phyloP scores from a whole-genome alignment of 2,329 filamentous ascomycete species.

The Sporothrix schenckii region DNA sequence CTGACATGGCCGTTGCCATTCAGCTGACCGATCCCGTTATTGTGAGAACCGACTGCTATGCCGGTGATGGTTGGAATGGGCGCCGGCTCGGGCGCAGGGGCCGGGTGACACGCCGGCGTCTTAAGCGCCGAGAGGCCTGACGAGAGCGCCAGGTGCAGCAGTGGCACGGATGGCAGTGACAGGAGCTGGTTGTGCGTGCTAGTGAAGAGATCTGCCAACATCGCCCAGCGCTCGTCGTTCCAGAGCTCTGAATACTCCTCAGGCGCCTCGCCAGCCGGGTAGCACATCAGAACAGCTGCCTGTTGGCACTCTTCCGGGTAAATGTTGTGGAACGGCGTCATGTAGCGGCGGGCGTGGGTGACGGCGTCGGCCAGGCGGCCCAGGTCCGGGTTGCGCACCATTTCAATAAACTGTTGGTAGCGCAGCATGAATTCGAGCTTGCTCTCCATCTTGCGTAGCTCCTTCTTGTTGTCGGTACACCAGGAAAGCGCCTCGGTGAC shows the following conservation, averaged over 20 bases:
- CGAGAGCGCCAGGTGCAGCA: slow-evolving; percentile 87
- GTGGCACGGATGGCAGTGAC: slow-evolving; percentile 76
- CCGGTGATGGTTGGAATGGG: background rate
- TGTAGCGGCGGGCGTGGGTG: slow-evolving; percentile 77
- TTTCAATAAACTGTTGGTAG: slow-evolving; percentile 91
- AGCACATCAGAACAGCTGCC: slow-evolving; percentile 80
- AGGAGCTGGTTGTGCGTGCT: slow-evolving; percentile 85
- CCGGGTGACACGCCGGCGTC: slow-evolving; percentile 86
- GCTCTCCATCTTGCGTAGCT: slow-evolving; percentile 84
- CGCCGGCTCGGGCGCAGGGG: slow-evolving; percentile 34
- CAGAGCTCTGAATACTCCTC: slow-evolving; percentile 64
- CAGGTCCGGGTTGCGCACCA: slow-evolving; percentile 69
- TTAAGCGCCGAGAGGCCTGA: slow-evolving; percentile 93
- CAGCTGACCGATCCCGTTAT: background rate
- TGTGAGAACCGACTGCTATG: background rate
- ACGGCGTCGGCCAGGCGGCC: slow-evolving; percentile 75
- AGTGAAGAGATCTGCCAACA: slow-evolving; percentile 79
- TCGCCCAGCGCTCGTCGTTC: slow-evolving; percentile 69
- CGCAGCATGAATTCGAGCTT: slow-evolving; percentile 91
- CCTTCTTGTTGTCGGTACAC: slow-evolving; percentile 93
- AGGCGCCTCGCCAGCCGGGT: slow-evolving; percentile 59
- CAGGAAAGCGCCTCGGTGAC: slow-evolving; percentile 81
- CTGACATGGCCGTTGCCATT: background rate
- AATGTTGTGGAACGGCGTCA: slow-evolving; percentile 69
- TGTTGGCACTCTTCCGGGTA: slow-evolving; percentile 70